Base-by-base conservation (phyloP, 1,284 basidiomycete genomes). In the Calocybe gambosa region DNA sequence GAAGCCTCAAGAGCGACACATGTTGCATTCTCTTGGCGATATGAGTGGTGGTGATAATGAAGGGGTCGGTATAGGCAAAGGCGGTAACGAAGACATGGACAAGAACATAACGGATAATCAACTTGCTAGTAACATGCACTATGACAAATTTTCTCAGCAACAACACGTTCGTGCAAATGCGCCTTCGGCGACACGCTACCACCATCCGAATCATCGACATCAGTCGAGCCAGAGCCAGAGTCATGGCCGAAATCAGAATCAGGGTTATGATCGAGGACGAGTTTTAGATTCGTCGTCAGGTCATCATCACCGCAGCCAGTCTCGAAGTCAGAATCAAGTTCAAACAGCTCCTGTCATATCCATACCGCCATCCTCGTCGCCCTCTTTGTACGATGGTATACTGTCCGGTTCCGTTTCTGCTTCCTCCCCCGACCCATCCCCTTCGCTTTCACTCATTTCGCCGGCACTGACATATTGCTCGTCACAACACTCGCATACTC, bases 381-480 rank as follows among this genome's bases (percentile, higher is more conserved):
- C 25, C 25, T 26, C 25, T 26, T 26, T 26, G 25, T 26, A 26
- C 10, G 25, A 26, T 26, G 25, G 25, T 26, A 26, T 10, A 5
- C 5, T 26, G n/a, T n/a, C n/a, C n/a, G n/a, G n/a, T 6, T 5
- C 18, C 13, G 6, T 35, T 13, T 5, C 34, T n/a, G 5, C 34
- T 6, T 19, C 13, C n/a, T 25, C 15, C 20, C 23, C 25, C 28
- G 45, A 37, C 28, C 36, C 18, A 40, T 33, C 5, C 15, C 26
- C 28, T 41, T 20, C 36, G 31, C n/a, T 10, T 34, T 20, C 68
- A 19, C 61, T 75, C 38, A 68, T 78, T 35, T 78, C 77, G 5
- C 78, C 78, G 13, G 71, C 78, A 5, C 65, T 81, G 46, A 81
- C 78, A n/a, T 81, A 78, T 55, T 74, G 75, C 8, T 75, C 75